A percentile compares a stretch with the other conserved stretches of the same genome.
These are phyloP conservation scores for Kodamaea jinghongensis DNA, from an alignment of 805 yeast genomes.

Conservation along the genomic window DNA sequence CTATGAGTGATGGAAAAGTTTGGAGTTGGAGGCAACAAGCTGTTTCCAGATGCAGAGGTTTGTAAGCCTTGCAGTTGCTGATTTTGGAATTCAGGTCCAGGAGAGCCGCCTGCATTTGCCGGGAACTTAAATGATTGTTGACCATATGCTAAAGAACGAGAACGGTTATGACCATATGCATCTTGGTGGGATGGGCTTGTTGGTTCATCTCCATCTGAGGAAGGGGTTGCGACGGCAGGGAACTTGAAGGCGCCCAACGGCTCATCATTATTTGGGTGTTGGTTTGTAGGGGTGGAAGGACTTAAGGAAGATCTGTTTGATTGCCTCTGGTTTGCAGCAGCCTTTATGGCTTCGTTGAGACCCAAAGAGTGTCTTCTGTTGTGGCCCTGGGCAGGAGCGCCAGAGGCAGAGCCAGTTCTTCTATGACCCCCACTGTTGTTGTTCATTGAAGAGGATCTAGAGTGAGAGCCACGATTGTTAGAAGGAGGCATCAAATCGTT, in stretches of 20 bases:
- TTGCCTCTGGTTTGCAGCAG: constrained; percentile 87
- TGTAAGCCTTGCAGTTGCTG: constrained; percentile 28
- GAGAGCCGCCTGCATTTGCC: constrained; percentile 11
- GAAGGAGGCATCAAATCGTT: constrained; percentile 17
- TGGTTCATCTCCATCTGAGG: constrained; percentile 4
- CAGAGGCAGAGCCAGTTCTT: constrained; percentile 34
- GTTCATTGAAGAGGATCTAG: constrained; percentile 26
- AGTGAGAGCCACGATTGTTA: constrained; percentile 22
- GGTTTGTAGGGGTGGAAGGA: constrained; percentile 23
- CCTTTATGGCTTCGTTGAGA: constrained; percentile 86
- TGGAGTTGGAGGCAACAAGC: constrained; percentile 54
- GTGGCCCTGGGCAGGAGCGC: constrained; percentile 56
- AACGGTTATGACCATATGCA: constrained; percentile 28
- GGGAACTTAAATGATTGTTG: constrained; percentile 63
- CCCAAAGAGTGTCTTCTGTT: constrained; percentile 90
- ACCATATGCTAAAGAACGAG: constrained; percentile 44
- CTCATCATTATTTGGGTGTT: constrained; percentile 11
- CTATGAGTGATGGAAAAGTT: constrained; percentile 41
- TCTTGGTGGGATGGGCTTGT: constrained; percentile 11
- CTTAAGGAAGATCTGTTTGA: constrained; percentile 35
- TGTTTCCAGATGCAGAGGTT: constrained; percentile 15
- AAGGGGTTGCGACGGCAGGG: constrained; percentile 42
- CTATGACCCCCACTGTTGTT: constrained; percentile 25
- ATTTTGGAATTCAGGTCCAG: constrained; percentile 10
- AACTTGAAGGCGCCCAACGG: constrained; percentile 48